A percentile compares a stretch with the other conserved stretches of the same genome.
Evolutionary conservation across 768 basidiomycete genomes (phyloP).

Genomic region (Podaxis rugospora): DNA sequence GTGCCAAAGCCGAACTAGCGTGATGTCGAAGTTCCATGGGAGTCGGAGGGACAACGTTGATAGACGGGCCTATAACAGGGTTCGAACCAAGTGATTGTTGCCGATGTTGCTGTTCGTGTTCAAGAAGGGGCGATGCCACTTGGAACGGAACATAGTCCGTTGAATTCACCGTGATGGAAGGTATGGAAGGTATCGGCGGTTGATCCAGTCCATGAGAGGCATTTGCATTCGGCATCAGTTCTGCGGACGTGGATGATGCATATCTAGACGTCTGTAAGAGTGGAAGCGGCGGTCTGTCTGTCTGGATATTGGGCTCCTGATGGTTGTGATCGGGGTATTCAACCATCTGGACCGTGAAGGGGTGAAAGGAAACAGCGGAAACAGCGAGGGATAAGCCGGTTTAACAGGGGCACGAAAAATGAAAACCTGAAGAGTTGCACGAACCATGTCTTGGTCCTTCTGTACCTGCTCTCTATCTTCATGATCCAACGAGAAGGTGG

Average conservation of each 20-base stretch:
- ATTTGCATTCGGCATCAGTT: background rate
- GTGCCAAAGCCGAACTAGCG: background rate
- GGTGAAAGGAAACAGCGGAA: background rate
- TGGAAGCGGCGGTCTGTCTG: background rate
- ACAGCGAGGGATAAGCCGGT: background rate
- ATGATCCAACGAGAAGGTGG: constrained; percentile 11
- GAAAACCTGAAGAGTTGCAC: constrained; percentile 16
- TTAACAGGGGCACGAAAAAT: background rate
- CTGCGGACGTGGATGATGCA: background rate
- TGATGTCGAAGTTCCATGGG: constrained; percentile 1
- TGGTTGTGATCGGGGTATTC: background rate
- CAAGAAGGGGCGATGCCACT: constrained; percentile 14
- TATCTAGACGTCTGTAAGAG: constrained; percentile 1
- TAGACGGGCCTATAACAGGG: constrained; percentile 7
- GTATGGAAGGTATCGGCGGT: background rate
- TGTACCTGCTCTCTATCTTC: constrained; percentile 10
- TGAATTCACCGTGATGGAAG: background rate
- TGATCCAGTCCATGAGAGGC: background rate
- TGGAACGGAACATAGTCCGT: background rate
- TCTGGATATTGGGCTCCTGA: background rate
- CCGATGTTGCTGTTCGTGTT: constrained; percentile 16
- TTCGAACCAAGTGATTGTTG: background rate
- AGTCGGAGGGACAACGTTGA: constrained; percentile 10
- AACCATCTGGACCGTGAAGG: background rate
- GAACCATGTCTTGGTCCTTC: constrained; percentile 53